Conservation (phyloP, 306 rosid species). For the Gastrolobium bilobum region DNA sequence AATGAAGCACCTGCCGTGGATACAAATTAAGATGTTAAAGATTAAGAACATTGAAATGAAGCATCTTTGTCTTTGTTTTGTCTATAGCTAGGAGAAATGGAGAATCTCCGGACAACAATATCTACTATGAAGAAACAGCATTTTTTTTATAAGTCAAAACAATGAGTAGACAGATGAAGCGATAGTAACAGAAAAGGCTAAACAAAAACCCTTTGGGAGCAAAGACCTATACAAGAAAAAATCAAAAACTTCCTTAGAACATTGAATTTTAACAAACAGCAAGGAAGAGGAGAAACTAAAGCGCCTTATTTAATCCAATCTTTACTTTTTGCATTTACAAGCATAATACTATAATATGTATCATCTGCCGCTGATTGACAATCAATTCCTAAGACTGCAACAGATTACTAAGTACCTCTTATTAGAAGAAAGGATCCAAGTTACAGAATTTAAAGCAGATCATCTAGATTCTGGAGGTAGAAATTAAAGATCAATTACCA, state of each 20-base stretch:
- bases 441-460: neutral
- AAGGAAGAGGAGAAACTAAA: constrained; percentile 23
- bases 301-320: neutral
- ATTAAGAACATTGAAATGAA: neutral
- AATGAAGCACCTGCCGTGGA: constrained; percentile 21
- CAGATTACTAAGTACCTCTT: constrained; percentile 7
- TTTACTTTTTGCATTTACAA: constrained; percentile 15
- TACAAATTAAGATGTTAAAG: constrained; percentile 13
- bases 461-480: constrained; percentile 6
- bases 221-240: constrained; percentile 20
- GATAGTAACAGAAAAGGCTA: constrained; percentile 31
- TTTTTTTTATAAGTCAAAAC: constrained; percentile 1
- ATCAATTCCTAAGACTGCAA: constrained; percentile 27
- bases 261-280: constrained; percentile 15
- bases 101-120: constrained; percentile 8
- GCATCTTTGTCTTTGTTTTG: neutral
- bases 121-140: constrained; percentile 4
- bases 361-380: constrained; percentile 16
- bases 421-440: constrained; percentile 30
- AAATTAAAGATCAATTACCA: constrained; percentile 24
- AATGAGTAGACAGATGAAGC: constrained; percentile 1
- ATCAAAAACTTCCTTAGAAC: constrained; percentile 17
- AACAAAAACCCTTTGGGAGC: constrained; percentile 39
- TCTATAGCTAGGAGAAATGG: constrained; percentile 24
- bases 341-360: constrained; percentile 26